Evolutionary conservation across 495 filamentous ascomycete genomes (phyloP).

Genomic region (Thermochaetoides thermophila): DNA sequence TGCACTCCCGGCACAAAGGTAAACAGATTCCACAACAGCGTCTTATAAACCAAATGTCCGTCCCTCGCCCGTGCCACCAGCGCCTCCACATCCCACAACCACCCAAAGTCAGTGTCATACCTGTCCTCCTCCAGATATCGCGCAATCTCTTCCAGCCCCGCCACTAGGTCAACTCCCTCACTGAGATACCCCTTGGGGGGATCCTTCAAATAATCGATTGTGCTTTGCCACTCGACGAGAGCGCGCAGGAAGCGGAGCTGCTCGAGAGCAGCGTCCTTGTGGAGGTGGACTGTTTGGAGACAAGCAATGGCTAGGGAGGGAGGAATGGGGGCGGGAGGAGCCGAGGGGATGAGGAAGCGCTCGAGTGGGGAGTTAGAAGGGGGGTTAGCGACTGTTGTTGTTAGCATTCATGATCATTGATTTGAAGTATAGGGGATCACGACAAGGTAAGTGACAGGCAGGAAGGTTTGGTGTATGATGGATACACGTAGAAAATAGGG

Average conservation of each 20-base stretch:
- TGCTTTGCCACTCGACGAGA: slow-evolving; percentile 19
- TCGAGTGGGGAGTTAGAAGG: too few species aligned
- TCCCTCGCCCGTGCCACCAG: slow-evolving; percentile 9
- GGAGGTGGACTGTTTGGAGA: slow-evolving; percentile 9
- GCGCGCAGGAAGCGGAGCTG: slow-evolving; percentile 9
- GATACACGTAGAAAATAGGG: too few species aligned
- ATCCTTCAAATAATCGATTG: slow-evolving; percentile 27
- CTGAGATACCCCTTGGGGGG: slow-evolving; percentile 27
- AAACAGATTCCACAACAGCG: slow-evolving; percentile 6
- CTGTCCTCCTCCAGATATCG: slow-evolving; percentile 34
- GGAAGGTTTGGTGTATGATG: too few species aligned
- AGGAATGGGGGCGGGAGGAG: slow-evolving; percentile 5
- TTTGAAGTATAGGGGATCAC: too few species aligned
- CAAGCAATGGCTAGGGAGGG: slow-evolving; percentile 13
- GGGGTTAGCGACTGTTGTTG: too few species aligned
- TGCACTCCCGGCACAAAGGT: slow-evolving; percentile 2
- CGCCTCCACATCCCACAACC: background rate
- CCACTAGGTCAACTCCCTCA: slow-evolving; percentile 25
- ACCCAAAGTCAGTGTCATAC: slow-evolving; percentile 26
- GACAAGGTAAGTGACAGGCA: too few species aligned
- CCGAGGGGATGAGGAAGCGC: background rate
- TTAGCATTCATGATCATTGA: too few species aligned
- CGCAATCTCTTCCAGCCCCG: slow-evolving; percentile 22
- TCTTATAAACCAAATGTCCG: slow-evolving; percentile 4
- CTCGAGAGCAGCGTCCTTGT: slow-evolving; percentile 4